Evolutionary conservation across 306 rosid genomes (phyloP), one percentile per base, ranked within the genome.

Genomic region (Vigna hirtella): DNA sequence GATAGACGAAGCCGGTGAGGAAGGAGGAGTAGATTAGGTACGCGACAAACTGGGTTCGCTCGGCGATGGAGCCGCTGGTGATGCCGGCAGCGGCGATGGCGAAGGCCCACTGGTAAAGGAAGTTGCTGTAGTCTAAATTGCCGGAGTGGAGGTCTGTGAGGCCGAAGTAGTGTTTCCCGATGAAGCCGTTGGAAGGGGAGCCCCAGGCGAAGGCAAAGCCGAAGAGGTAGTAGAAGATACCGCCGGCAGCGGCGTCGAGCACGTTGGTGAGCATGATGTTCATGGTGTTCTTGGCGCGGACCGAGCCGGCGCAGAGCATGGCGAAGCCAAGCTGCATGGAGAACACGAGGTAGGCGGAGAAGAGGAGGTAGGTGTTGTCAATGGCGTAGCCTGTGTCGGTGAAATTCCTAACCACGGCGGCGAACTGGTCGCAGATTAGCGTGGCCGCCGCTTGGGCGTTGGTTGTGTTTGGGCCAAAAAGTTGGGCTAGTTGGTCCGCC

Each of bases 281-380:
- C 98, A 94, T 94, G 83, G 98, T 94, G 93, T 94, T 94, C 24
- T 94, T 94, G 58, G 98, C 98, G 0, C 98, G 90, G 69, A 94
- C 98, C n/a, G 98, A 94, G 45, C 98, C 97, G 26, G 97, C 98
- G 47, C 98, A 94, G 80, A 92, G 95, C 98, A 94, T 94, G 72
- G 98, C 97, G 77, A 94, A 94, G 38, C 97, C 97, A 9, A 94
- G 93, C 63, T 94, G 98, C 98, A 94, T 94, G 34, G 98, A 90
- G 92, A 94, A 94, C 13, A 94, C 98, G n/a, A 94, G 94, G 78
- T 94, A 94, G 9, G 97, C 91, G 6, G 98, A 94, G 86, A 92
- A 94, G 70, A 94, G 90, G 20, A 94, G 98, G 82, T 89, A 94
- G 0, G 97, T 92, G 73, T 50, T 86, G 81, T 94, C 97, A 0